Conservation (phyloP, 2,329 filamentous ascomycete genomes). For the Dactylellina parvicollis region DNA sequence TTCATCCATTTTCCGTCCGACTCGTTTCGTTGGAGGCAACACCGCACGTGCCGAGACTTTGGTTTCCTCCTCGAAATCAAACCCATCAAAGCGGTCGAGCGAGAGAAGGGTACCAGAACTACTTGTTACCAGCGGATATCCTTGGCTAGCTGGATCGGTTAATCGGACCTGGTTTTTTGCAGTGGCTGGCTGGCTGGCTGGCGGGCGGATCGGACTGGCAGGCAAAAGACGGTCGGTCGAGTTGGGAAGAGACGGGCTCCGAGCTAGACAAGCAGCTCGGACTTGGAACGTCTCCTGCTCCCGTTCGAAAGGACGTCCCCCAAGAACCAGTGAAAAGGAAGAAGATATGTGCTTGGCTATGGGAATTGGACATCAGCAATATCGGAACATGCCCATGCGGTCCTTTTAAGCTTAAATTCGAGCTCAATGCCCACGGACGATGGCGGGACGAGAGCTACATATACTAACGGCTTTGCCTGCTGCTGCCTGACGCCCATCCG, state of each 20-base stretch:
- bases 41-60: conserved; percentile 48
- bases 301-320: background rate
- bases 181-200: conserved; percentile 21
- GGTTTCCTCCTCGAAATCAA: conserved; percentile 30
- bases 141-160: conserved; percentile 50
- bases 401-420: conserved; percentile 54
- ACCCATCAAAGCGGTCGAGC: conserved; percentile 48
- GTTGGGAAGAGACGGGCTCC: too few relatives aligned
- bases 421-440: conserved; percentile 46
- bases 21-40: conserved; percentile 54
- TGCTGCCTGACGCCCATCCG: conserved; percentile 54
- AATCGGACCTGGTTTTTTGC: conserved; percentile 48
- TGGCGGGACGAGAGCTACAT: conserved; percentile 54
- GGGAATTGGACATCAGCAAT: conserved; percentile 11
- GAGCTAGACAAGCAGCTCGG: too few relatives aligned
- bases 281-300: background rate
- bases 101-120: conserved; percentile 11
- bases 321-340: conserved; percentile 1
- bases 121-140: conserved; percentile 18
- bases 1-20: conserved; percentile 54
- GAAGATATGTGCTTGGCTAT: background rate
- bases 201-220: background rate
- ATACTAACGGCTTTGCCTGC: conserved; percentile 54
- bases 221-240: background rate
- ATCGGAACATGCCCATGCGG: conserved; percentile 18